phyloP scores from a whole-genome alignment of 2,329 filamentous ascomycete species.

The Ophiosphaerella herpotricha region DNA sequence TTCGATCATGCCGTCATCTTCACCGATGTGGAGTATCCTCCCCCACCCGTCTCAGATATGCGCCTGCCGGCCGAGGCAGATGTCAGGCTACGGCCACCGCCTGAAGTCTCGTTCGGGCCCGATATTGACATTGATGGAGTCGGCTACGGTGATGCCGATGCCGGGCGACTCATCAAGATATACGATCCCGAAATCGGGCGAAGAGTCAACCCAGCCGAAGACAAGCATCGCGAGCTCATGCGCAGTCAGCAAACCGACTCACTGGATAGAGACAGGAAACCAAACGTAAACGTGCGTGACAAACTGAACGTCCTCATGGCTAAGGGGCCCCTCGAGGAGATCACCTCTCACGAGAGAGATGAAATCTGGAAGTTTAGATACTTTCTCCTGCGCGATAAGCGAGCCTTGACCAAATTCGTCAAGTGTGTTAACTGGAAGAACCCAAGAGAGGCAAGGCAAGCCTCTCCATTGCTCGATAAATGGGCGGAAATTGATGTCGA shows the following conservation, averaged over 20 bases:
- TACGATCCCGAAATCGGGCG: constrained; percentile 94
- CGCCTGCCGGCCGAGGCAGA: constrained; percentile 66
- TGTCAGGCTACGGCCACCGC: constrained; percentile 75
- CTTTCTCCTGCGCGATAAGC: constrained; percentile 87
- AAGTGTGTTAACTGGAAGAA: constrained; percentile 97
- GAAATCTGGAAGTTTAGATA: constrained; percentile 97
- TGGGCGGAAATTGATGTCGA: constrained; percentile 98
- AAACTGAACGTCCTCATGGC: constrained; percentile 89
- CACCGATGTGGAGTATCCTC: constrained; percentile 88
- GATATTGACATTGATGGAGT: constrained; percentile 76
- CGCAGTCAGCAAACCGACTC: constrained; percentile 92
- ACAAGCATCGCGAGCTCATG: constrained; percentile 89
- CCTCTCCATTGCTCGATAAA: constrained; percentile 83
- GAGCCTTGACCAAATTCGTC: constrained; percentile 89
- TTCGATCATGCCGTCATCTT: constrained; percentile 97
- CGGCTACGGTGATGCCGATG: constrained; percentile 55
- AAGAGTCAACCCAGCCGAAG: constrained; percentile 89
- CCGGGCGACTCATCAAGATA: constrained; percentile 74
- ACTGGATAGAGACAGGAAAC: constrained; percentile 91
- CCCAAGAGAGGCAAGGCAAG: constrained; percentile 81
- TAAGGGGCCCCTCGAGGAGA: constrained; percentile 86
- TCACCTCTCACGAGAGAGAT: constrained; percentile 91
- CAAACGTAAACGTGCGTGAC: constrained; percentile 93
- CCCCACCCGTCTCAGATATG: constrained; percentile 79
- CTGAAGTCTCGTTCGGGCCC: constrained; percentile 87